Percentiles rank a stretch among this genome's conserved stretches.
phyloP scores from a whole-genome alignment of 116 monocot species.

The Trichopus zeylanicus region DNA sequence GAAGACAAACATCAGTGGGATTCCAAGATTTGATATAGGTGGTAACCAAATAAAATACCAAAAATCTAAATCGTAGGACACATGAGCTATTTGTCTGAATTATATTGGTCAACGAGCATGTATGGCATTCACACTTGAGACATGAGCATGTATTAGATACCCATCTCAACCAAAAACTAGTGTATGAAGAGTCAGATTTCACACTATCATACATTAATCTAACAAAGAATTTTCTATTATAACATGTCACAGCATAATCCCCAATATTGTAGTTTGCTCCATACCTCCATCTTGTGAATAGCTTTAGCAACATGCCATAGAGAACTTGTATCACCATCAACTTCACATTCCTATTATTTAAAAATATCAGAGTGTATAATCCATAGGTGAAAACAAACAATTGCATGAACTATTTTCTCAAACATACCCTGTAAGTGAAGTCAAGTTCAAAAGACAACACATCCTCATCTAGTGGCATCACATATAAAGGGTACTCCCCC shows the following conservation, averaged over 20 bases:
- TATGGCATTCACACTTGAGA: neutral
- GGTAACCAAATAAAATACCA: too few relatives aligned
- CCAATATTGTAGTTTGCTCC: too few relatives aligned
- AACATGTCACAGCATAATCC: neutral
- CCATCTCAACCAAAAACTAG: neutral
- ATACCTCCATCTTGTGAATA: conserved; percentile 95
- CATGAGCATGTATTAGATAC: neutral
- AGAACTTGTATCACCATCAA: conserved; percentile 94
- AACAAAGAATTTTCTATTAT: too few relatives aligned
- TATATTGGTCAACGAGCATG: too few relatives aligned
- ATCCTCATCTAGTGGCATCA: conserved; percentile 89
- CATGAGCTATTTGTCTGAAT: too few relatives aligned
- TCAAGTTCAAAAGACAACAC: conserved; percentile 95
- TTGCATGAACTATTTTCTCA: neutral
- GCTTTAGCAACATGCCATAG: conserved; percentile 98
- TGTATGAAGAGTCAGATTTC: too few relatives aligned
- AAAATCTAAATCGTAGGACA: too few relatives aligned
- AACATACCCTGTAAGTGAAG: conserved; percentile 53
- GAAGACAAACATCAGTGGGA: too few relatives aligned
- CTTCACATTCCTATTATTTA: conserved; percentile 59
- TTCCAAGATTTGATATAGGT: too few relatives aligned
- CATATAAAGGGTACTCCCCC: conserved; percentile 88
- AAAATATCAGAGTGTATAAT: neutral
- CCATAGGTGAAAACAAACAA: neutral
- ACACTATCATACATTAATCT: too few relatives aligned